A percentile compares a stretch with the other conserved stretches of the same genome.
Conservation (phyloP, 2,329 filamentous ascomycete genomes). For the Chaetomiaceae sp. region DNA sequence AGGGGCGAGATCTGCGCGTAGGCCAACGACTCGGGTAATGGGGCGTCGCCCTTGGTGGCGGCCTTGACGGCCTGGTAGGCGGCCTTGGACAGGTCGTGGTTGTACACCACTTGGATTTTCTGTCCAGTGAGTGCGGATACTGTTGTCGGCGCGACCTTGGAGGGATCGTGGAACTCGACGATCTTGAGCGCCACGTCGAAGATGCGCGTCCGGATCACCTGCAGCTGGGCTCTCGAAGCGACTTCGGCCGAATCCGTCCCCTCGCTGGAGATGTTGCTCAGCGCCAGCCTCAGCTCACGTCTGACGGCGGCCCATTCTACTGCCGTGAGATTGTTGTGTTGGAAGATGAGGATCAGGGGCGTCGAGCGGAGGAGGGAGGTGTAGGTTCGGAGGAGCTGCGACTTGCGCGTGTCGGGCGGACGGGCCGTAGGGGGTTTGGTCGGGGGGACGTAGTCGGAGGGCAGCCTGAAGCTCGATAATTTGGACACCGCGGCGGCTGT, state of each 20-base stretch:
- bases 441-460: conserved; percentile 52
- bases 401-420: conserved; percentile 80
- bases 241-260: conserved; percentile 41
- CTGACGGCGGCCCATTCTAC: conserved; percentile 70
- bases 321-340: conserved; percentile 65
- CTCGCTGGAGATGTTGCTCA: conserved; percentile 40
- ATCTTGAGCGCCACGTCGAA: conserved; percentile 80
- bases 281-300: conserved; percentile 56
- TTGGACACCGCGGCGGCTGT: conserved; percentile 16
- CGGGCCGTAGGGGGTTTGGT: conserved; percentile 86
- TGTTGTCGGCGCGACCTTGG: conserved; percentile 32
- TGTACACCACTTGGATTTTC: conserved; percentile 35
- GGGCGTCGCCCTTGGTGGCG: conserved; percentile 28
- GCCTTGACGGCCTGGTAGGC: conserved; percentile 48
- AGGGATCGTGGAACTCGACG: conserved; percentile 72
- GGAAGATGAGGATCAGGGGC: conserved; percentile 79
- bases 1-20: conserved; percentile 66
- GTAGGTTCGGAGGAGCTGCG: conserved; percentile 81
- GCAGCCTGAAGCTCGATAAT: conserved; percentile 32
- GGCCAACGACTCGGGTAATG: conserved; percentile 34
- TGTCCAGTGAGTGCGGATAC: conserved; percentile 31
- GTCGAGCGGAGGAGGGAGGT: conserved; percentile 82
- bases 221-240: conserved; percentile 64
- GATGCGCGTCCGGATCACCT: conserved; percentile 85
- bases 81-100: conserved; percentile 51